Conservation (phyloP, 306 rosid species). For the Quercus parvula region DNA sequence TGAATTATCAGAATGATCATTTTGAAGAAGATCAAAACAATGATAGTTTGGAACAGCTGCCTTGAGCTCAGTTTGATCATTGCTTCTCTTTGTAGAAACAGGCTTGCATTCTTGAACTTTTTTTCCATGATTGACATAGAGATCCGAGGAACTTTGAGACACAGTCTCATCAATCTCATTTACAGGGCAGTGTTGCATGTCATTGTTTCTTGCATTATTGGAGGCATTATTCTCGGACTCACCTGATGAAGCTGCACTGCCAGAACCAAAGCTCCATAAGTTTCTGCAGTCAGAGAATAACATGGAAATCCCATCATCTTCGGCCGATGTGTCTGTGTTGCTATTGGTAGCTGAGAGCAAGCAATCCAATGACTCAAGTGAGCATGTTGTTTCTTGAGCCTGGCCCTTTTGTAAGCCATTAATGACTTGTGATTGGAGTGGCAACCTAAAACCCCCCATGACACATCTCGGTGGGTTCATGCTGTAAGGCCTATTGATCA, state of each 20-base stretch:
- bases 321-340: conserved; percentile 36
- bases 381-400: conserved; percentile 22
- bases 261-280: conserved; percentile 50
- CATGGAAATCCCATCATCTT: conserved; percentile 54
- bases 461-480: conserved; percentile 20
- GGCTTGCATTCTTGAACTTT: conserved; percentile 22
- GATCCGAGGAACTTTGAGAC: conserved; percentile 42
- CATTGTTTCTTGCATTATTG: conserved; percentile 21
- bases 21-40: conserved; percentile 38
- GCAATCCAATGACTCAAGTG: conserved; percentile 52
- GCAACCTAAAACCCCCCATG: conserved; percentile 31
- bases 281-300: conserved; percentile 48
- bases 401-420: conserved; percentile 19
- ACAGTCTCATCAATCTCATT: conserved; percentile 35
- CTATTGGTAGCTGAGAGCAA: conserved; percentile 50
- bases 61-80: conserved; percentile 24
- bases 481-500: conserved; percentile 7
- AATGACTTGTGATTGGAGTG: conserved; percentile 28
- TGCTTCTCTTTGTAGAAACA: conserved; percentile 41
- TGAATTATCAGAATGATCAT: conserved; percentile 20
- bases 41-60: conserved; percentile 17
- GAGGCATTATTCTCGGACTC: conserved; percentile 46
- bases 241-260: conserved; percentile 46
- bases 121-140: conserved; percentile 14
- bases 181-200: conserved; percentile 11